These are phyloP conservation scores for Malassezia pachydermatis DNA, from an alignment of 1,284 basidiomycete species.

Conservation along the genomic window DNA sequence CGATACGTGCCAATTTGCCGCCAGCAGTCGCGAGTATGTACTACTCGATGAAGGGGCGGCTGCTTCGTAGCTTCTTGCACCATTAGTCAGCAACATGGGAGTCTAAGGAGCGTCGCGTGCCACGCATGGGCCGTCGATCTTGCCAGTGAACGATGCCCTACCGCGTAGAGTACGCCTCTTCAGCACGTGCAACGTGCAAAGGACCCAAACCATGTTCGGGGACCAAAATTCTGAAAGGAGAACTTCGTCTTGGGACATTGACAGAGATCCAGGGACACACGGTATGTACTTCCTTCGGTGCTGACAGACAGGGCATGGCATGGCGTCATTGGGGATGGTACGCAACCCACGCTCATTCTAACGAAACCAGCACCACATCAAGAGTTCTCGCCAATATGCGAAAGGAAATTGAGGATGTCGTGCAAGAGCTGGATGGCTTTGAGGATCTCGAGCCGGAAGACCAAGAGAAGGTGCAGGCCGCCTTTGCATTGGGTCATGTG, in stretches of 20 bases:
- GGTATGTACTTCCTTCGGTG: not conserved
- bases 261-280: constrained; percentile 61
- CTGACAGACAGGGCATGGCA: constrained; percentile 50
- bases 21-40: constrained; percentile 39
- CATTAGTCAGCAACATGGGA: constrained; percentile 8
- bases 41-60: constrained; percentile 33
- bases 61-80: constrained; percentile 1
- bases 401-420: constrained; percentile 8
- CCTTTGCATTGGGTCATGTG: constrained; percentile 13
- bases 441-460: constrained; percentile 9
- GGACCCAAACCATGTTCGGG: constrained; percentile 81
- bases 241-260: constrained; percentile 63
- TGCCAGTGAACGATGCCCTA: constrained; percentile 25
- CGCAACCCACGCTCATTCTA: not conserved
- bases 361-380: constrained; percentile 10
- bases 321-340: constrained; percentile 74
- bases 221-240: constrained; percentile 62
- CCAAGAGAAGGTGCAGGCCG: constrained; percentile 12
- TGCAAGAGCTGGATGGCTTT: constrained; percentile 16
- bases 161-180: constrained; percentile 35
- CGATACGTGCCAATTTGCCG: constrained; percentile 53
- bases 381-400: constrained; percentile 11
- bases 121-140: not conserved
- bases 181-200: constrained; percentile 65
- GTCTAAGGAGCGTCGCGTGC: not conserved